A percentile compares a stretch with the other conserved stretches of the same genome.
Conservation (phyloP, 305 asterid species). For the Lippia alba region DNA sequence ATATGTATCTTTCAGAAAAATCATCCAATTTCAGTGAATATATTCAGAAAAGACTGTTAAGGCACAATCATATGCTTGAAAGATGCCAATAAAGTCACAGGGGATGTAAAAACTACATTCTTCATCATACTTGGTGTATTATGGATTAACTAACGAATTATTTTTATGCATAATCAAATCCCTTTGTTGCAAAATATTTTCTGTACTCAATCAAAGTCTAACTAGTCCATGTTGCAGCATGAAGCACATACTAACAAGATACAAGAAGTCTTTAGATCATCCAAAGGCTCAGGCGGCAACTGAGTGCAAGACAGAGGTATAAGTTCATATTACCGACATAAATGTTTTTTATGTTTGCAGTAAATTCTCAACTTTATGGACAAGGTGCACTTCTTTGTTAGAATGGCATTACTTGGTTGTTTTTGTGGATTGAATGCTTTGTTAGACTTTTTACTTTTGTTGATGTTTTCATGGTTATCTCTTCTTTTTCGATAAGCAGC, state of each 20-base stretch:
- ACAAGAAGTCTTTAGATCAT: conserved; percentile 42
- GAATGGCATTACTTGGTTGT: conserved; percentile 3
- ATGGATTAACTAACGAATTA: not conserved
- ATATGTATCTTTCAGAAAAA: not conserved
- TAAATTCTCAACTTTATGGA: not conserved
- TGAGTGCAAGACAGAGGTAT: conserved; percentile 58
- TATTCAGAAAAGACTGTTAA: no score
- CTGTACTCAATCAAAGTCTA: conserved; percentile 2
- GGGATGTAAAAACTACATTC: not conserved
- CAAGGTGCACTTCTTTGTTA: not conserved
- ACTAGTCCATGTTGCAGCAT: conserved; percentile 53
- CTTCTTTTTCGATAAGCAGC: conserved; percentile 30
- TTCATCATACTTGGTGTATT: not conserved
- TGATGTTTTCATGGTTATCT: conserved; percentile 2
- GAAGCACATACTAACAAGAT: conserved; percentile 59
- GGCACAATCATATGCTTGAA: no score
- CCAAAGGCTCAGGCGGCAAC: conserved; percentile 33
- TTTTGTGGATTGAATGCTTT: not conserved
- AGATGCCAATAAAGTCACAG: not conserved
- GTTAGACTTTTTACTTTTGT: not conserved
- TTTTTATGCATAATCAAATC: not conserved
- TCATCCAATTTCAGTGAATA: no score
- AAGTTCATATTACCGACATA: conserved; percentile 2
- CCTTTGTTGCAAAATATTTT: not conserved
- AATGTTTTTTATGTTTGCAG: no score